A percentile compares a stretch with the other conserved stretches of the same genome.
phyloP scores from a whole-genome alignment of 768 basidiomycete genomes.

The Fomitopsis pulvina region DNA sequence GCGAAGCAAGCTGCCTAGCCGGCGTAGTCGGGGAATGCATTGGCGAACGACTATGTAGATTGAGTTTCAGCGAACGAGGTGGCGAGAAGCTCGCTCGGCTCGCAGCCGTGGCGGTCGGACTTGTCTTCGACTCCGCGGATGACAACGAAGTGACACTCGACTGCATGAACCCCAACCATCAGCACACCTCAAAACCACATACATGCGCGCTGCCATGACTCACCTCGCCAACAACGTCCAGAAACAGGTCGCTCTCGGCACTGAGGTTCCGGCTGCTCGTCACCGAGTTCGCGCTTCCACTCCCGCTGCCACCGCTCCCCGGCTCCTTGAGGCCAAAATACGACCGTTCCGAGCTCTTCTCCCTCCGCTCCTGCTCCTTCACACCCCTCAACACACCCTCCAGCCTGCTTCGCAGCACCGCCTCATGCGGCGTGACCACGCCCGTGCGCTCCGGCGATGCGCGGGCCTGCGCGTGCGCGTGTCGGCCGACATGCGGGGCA shows the following conservation, averaged over 20 bases:
- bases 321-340: slow-evolving; percentile 15
- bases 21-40: slow-evolving; percentile 10
- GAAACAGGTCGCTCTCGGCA: slow-evolving; percentile 22
- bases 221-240: slow-evolving; percentile 17
- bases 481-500: slow-evolving; percentile 11
- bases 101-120: not conserved
- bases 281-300: slow-evolving; percentile 20
- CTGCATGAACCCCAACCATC: slow-evolving; percentile 6
- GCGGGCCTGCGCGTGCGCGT: slow-evolving; percentile 4
- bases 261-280: slow-evolving; percentile 24
- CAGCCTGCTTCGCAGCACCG: slow-evolving; percentile 44
- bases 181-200: slow-evolving; percentile 6
- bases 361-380: slow-evolving; percentile 17
- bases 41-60: not conserved
- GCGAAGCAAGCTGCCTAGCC: slow-evolving; percentile 8
- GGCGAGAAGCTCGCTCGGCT: slow-evolving; percentile 8
- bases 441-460: slow-evolving; percentile 5
- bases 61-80: not conserved
- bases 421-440: slow-evolving; percentile 40
- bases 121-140: slow-evolving; percentile 9
- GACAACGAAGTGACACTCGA: slow-evolving; percentile 17
- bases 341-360: slow-evolving; percentile 13
- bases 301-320: slow-evolving; percentile 15
- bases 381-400: slow-evolving; percentile 42
- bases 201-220: slow-evolving; percentile 4